phyloP scores from a whole-genome alignment of 2,329 filamentous ascomycete species.

The Penicillium brasilianum region DNA sequence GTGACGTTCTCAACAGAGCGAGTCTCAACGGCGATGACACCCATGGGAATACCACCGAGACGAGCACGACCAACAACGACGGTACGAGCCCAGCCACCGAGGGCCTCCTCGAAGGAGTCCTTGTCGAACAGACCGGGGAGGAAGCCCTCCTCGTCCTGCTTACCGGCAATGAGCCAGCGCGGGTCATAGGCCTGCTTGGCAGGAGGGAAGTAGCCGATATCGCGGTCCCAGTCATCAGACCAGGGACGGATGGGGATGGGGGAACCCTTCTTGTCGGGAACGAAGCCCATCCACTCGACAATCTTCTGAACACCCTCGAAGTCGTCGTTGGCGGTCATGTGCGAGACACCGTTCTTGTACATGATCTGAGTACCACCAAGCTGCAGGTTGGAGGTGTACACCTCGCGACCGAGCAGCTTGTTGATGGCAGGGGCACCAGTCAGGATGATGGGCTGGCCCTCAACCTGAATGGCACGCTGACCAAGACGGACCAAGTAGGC shows the following conservation, averaged over 20 bases:
- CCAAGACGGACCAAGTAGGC: slow-evolving; percentile 98
- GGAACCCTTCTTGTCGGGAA: slow-evolving; percentile 91
- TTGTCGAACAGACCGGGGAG: slow-evolving; percentile 92
- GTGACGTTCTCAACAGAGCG: slow-evolving; percentile 96
- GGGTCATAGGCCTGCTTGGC: slow-evolving; percentile 90
- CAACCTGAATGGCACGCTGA: slow-evolving; percentile 97
- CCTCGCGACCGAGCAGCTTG: slow-evolving; percentile 95
- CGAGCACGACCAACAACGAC: slow-evolving; percentile 96
- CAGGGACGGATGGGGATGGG: slow-evolving; percentile 91
- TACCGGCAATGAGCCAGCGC: slow-evolving; percentile 88
- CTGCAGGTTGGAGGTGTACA: slow-evolving; percentile 98
- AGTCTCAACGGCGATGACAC: slow-evolving; percentile 96
- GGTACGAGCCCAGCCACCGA: slow-evolving; percentile 95
- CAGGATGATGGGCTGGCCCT: slow-evolving; percentile 97
- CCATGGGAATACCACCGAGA: slow-evolving; percentile 94
- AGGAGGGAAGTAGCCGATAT: slow-evolving; percentile 78
- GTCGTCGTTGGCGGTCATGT: slow-evolving; percentile 97
- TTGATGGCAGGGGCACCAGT: slow-evolving; percentile 97
- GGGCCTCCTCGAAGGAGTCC: slow-evolving; percentile 93
- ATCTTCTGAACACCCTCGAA: slow-evolving; percentile 98
- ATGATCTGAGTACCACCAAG: slow-evolving; percentile 99
- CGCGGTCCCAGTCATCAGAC: slow-evolving; percentile 88
- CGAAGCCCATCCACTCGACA: slow-evolving; percentile 96
- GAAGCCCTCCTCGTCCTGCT: slow-evolving; percentile 82
- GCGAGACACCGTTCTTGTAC: slow-evolving; percentile 99